phyloP scores from a whole-genome alignment of 2,329 filamentous ascomycete species.

The Trichophyton simii region DNA sequence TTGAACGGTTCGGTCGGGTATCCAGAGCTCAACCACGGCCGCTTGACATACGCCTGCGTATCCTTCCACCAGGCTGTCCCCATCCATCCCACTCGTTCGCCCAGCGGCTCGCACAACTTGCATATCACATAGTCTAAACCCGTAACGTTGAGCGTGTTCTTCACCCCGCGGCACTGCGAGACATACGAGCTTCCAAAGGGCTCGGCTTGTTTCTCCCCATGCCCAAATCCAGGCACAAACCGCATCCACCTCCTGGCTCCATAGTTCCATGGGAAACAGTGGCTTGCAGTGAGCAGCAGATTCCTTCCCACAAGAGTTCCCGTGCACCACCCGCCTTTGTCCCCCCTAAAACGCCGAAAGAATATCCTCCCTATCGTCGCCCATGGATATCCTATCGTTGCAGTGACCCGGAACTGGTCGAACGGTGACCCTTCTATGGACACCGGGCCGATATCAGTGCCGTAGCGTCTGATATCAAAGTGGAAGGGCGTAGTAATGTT shows the following conservation, averaged over 20 bases:
- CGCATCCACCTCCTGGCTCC: constrained; percentile 15
- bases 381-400: constrained; percentile 14
- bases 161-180: constrained; percentile 16
- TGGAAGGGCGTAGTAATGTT: neutral
- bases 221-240: constrained; percentile 14
- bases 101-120: constrained; percentile 15
- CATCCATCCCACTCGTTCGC: constrained; percentile 17
- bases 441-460: neutral
- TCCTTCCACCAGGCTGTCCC: constrained; percentile 16
- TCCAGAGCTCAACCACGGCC: constrained; percentile 15
- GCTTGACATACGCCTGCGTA: constrained; percentile 9
- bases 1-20: constrained; percentile 15
- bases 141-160: constrained; percentile 17
- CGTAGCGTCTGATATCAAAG: neutral
- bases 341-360: constrained; percentile 14
- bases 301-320: constrained; percentile 16
- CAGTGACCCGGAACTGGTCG: constrained; percentile 13
- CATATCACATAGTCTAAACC: constrained; percentile 17
- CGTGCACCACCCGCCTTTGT: constrained; percentile 17
- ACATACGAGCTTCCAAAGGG: constrained; percentile 16
- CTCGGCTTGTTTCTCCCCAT: constrained; percentile 10
- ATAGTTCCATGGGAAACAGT: constrained; percentile 18
- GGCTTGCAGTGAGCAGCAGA: constrained; percentile 17
- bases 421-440: neutral
- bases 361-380: constrained; percentile 15